phyloP scores from a whole-genome alignment of 495 filamentous ascomycete genomes.

The Aspergillus baeticus region DNA sequence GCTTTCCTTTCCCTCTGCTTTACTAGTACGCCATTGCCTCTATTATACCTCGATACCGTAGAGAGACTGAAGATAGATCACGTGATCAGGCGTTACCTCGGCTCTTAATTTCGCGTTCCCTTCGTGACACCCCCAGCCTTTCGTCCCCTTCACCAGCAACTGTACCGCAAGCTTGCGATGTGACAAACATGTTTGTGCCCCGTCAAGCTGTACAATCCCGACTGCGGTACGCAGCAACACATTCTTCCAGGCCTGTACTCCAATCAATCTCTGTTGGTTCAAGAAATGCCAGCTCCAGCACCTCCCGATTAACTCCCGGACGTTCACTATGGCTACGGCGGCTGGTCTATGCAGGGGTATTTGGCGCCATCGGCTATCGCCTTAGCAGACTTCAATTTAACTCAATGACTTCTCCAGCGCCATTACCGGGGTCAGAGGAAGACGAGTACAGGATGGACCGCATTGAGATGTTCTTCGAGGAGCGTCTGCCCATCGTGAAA shows the following conservation, averaged over 20 bases:
- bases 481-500: conserved; percentile 52
- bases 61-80: too few species aligned
- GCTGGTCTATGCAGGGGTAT: conserved; percentile 36
- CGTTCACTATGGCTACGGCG: conserved; percentile 38
- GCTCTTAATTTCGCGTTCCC: background rate
- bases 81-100: background rate
- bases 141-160: background rate
- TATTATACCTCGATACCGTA: too few species aligned
- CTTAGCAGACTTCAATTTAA: conserved; percentile 6
- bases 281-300: conserved; percentile 28
- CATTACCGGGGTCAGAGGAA: background rate
- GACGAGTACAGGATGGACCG: conserved; percentile 29
- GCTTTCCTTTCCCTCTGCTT: too few species aligned
- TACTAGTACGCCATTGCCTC: too few species aligned
- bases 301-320: conserved; percentile 19
- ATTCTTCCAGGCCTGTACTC: background rate
- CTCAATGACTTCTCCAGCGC: background rate
- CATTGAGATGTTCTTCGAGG: conserved; percentile 28
- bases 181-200: conserved; percentile 33
- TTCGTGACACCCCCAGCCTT: background rate
- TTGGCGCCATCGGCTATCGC: conserved; percentile 32
- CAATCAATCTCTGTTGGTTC: conserved; percentile 2
- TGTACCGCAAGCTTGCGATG: conserved; percentile 17
- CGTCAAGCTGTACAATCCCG: conserved; percentile 27
- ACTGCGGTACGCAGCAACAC: conserved; percentile 15